Conservation (phyloP, 1,284 basidiomycete species). For the Mycosarcoma mackinlayi region DNA sequence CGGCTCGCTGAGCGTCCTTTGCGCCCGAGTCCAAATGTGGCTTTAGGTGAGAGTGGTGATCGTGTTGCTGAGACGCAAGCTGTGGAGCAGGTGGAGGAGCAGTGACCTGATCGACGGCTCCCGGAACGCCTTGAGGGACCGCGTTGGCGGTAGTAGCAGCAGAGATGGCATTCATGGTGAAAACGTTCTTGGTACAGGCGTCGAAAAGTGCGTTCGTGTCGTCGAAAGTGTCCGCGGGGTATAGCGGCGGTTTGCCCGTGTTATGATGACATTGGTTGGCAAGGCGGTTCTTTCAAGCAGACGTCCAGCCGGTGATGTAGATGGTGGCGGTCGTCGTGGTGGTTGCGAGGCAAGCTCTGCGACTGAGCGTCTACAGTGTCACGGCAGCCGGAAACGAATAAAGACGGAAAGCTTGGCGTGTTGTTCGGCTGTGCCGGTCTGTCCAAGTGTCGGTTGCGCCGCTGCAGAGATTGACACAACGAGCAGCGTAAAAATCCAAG, state of each 20-base stretch:
- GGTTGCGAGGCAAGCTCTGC: no score
- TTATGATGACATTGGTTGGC: neutral
- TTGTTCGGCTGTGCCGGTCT: no score
- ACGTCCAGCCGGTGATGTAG: neutral
- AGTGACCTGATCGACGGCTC: slow-evolving; percentile 22
- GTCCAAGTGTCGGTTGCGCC: no score
- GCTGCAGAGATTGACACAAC: no score
- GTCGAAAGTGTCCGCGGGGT: neutral
- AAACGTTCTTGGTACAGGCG: neutral
- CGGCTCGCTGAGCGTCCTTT: slow-evolving; percentile 32
- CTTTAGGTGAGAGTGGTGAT: neutral
- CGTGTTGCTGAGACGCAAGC: slow-evolving; percentile 7
- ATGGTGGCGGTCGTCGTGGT: no score
- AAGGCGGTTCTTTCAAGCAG: no score
- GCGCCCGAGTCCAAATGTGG: slow-evolving; percentile 29
- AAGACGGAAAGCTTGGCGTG: no score
- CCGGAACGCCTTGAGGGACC: slow-evolving; percentile 17
- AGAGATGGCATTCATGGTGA: slow-evolving; percentile 10
- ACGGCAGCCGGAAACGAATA: no score
- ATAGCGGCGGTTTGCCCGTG: neutral
- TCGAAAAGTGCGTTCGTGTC: no score
- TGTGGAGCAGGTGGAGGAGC: slow-evolving; percentile 6
- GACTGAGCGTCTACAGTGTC: no score
- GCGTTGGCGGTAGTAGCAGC: slow-evolving; percentile 23
- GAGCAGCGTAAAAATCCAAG: no score